These are phyloP conservation scores for Ceratobasidium sp. DNA, from an alignment of 1,284 basidiomycete genomes.

Conservation along the genomic window DNA sequence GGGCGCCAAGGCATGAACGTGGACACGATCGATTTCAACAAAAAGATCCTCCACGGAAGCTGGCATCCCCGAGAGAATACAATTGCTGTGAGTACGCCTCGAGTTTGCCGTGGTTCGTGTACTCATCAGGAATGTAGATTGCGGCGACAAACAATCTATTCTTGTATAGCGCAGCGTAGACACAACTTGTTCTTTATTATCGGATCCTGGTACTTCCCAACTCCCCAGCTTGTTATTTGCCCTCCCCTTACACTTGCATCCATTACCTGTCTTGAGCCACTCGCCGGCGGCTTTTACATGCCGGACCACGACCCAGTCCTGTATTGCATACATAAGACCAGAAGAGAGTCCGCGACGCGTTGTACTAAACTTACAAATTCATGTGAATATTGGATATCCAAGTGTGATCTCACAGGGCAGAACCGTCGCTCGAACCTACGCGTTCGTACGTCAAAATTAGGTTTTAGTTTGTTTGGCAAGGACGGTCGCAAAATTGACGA, in stretches of 20 bases:
- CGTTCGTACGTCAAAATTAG: slow-evolving; percentile 28
- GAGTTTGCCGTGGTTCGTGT: slow-evolving; percentile 34
- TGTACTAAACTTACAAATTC: slow-evolving; percentile 34
- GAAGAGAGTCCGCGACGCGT: slow-evolving; percentile 19
- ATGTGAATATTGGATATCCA: slow-evolving; percentile 32
- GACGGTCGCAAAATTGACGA: not conserved
- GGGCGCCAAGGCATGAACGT: slow-evolving; percentile 88
- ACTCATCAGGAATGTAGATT: slow-evolving; percentile 61
- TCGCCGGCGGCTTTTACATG: slow-evolving; percentile 16
- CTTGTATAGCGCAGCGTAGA: slow-evolving; percentile 79
- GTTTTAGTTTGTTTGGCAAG: slow-evolving; percentile 5
- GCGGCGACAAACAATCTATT: slow-evolving; percentile 95
- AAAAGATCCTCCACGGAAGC: slow-evolving; percentile 98
- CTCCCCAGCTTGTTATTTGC: not conserved
- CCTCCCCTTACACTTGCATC: slow-evolving; percentile 5
- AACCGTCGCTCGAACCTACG: no score
- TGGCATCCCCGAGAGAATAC: slow-evolving; percentile 98
- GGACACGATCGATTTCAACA: slow-evolving; percentile 96
- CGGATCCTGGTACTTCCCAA: not conserved
- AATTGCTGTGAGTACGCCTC: slow-evolving; percentile 75
- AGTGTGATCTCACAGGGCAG: not conserved
- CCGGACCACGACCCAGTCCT: slow-evolving; percentile 13
- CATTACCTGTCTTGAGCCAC: slow-evolving; percentile 20
- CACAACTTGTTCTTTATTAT: not conserved
- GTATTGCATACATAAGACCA: slow-evolving; percentile 35